phyloP scores from a whole-genome alignment of 2,329 filamentous ascomycete genomes.

The Verticillium alfalfae region DNA sequence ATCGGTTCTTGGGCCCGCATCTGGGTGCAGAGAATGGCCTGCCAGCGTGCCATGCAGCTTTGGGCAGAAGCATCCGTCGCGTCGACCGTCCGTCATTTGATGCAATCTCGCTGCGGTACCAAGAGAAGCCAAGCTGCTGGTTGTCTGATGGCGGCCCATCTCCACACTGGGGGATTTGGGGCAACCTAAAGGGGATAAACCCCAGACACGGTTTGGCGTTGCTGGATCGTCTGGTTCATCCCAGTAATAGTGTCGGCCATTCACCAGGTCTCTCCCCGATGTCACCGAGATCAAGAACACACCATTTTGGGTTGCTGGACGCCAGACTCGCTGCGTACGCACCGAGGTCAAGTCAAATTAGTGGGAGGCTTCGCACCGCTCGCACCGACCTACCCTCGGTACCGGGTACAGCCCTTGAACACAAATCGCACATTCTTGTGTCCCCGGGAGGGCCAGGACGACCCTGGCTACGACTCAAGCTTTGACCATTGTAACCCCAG shows the following conservation, averaged over 20 bases:
- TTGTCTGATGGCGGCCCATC: not conserved
- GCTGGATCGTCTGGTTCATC: not conserved
- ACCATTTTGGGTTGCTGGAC: not conserved
- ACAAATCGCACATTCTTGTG: not conserved
- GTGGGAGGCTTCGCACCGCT: not conserved
- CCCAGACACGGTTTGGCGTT: not conserved
- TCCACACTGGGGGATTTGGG: not conserved
- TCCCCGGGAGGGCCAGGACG: not conserved
- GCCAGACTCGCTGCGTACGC: not conserved
- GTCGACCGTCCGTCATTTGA: constrained; percentile 10
- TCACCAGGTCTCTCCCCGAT: not conserved
- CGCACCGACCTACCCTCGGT: not conserved
- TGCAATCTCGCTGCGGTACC: constrained; percentile 8
- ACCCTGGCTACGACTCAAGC: not conserved
- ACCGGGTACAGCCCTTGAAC: not conserved
- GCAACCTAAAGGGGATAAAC: not conserved
- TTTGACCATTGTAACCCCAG: not conserved
- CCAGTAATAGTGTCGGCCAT: not conserved
- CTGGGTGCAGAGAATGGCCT: not conserved
- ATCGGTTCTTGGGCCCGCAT: constrained; percentile 4
- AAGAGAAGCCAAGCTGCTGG: constrained; percentile 8
- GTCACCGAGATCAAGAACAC: not conserved
- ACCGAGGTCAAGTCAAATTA: not conserved
- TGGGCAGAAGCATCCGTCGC: constrained; percentile 2
- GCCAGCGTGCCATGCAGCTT: constrained; percentile 14